A percentile compares a stretch with the other conserved stretches of the same genome.
Conservation (phyloP, 1,284 basidiomycete genomes). For the Mycosarcoma maydis region DNA sequence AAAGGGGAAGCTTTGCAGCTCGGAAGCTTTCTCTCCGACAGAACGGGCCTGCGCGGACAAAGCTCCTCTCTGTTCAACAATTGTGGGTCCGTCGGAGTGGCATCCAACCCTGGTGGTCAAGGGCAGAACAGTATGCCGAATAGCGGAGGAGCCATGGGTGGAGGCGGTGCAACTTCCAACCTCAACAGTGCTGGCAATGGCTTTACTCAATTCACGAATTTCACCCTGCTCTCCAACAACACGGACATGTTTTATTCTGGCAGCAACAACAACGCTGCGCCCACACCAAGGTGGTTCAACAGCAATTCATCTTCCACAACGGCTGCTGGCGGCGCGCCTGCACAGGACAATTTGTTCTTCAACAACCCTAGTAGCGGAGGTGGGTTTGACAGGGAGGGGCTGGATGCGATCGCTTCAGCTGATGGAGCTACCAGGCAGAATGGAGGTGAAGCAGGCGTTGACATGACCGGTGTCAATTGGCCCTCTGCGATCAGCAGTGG, state of each 20-base stretch:
- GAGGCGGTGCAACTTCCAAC: neutral
- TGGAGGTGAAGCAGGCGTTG: conserved; percentile 5
- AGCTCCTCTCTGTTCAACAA: neutral
- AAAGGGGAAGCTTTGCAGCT: neutral
- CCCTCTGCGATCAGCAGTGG: neutral
- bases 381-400: conserved; percentile 21
- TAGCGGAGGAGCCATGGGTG: conserved; percentile 5
- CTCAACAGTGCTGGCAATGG: conserved; percentile 4
- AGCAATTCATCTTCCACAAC: neutral
- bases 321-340: neutral
- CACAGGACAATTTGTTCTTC: conserved; percentile 15
- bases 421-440: conserved; percentile 12
- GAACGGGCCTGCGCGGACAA: neutral
- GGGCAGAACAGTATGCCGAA: neutral
- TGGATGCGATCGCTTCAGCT: conserved; percentile 35
- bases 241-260: conserved; percentile 32
- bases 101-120: neutral
- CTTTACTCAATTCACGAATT: conserved; percentile 33
- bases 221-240: conserved; percentile 29
- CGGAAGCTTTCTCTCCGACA: neutral
- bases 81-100: neutral
- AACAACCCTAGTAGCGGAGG: neutral
- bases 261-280: conserved; percentile 1
- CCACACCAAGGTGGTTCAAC: conserved; percentile 11
- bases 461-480: conserved; percentile 18